Percentiles rank a stretch among this genome's conserved stretches.
These are phyloP conservation scores for Astrephomene gubernaculifera DNA, from an alignment of 139 green algal genomes.

Conservation along the genomic window DNA sequence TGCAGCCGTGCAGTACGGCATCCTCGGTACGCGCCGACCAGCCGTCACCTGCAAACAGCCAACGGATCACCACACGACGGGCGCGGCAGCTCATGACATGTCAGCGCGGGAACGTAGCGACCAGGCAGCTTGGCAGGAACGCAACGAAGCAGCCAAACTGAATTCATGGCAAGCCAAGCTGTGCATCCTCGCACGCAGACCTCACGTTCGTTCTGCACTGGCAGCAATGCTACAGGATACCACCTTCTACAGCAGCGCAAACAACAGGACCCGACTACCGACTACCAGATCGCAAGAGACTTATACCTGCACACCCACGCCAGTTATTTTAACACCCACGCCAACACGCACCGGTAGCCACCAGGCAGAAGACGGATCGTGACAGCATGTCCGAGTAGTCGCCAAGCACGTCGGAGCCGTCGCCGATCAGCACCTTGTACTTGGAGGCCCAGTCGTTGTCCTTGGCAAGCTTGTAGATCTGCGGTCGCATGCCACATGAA, in stretches of 20 bases:
- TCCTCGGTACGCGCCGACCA: conserved; percentile 66
- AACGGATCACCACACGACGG: neutral
- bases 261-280: neutral
- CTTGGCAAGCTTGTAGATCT: conserved; percentile 29
- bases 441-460: conserved; percentile 25
- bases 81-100: neutral
- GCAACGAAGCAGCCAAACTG: neutral
- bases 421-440: conserved; percentile 17
- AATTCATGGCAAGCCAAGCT: neutral
- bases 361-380: conserved; percentile 50
- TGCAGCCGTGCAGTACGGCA: conserved; percentile 73
- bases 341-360: conserved; percentile 44
- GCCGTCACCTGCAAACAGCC: conserved; percentile 54
- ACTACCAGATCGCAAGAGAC: neutral
- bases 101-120: no score
- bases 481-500: no score
- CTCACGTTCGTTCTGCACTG: neutral
- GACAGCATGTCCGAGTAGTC: conserved; percentile 48
- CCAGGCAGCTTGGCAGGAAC: no score
- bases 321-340: neutral
- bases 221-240: neutral
- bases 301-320: neutral
- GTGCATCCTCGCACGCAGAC: neutral
- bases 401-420: conserved; percentile 9
- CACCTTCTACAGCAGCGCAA: neutral